Evolutionary conservation across 2,329 filamentous ascomycete genomes (phyloP).

Genomic region (Xylariales sp.): DNA sequence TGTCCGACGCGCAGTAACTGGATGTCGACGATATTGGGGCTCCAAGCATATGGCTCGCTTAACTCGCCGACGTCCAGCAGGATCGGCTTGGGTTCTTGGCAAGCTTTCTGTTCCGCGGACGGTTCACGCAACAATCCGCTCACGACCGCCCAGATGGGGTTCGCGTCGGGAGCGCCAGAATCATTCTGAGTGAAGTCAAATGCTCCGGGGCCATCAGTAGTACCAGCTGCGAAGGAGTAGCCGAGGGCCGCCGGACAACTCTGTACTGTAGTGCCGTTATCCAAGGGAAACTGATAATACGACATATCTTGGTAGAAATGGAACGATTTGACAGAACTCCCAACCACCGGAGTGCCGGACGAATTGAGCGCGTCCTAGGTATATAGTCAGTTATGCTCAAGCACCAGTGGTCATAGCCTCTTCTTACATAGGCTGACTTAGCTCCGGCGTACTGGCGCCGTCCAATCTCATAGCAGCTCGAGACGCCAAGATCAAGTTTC

Average conservation of each 20-base stretch:
- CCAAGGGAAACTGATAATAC: constrained; percentile 65
- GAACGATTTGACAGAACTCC: constrained; percentile 67
- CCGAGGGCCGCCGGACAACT: constrained; percentile 85
- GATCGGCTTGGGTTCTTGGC: constrained; percentile 78
- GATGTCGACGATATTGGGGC: constrained; percentile 83
- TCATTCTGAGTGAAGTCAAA: constrained; percentile 89
- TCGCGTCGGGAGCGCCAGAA: constrained; percentile 62
- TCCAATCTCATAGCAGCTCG: constrained; percentile 75
- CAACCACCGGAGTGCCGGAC: constrained; percentile 47
- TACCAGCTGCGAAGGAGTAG: constrained; percentile 86
- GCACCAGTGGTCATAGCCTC: not conserved
- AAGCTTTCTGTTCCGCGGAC: constrained; percentile 61
- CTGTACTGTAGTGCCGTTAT: constrained; percentile 63
- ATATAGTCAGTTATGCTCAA: not conserved
- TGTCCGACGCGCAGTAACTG: constrained; percentile 81
- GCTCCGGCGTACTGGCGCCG: constrained; percentile 61
- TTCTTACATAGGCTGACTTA: constrained; percentile 36
- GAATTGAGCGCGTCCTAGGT: constrained; percentile 46
- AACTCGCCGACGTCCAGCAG: constrained; percentile 82
- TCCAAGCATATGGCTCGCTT: constrained; percentile 72
- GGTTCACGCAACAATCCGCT: constrained; percentile 67
- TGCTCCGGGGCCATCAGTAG: constrained; percentile 79
- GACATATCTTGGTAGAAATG: constrained; percentile 79
- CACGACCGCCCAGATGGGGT: constrained; percentile 74
- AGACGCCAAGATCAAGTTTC: constrained; percentile 62